phyloP scores from a whole-genome alignment of 371 early-diverging fungal species.

The Mortierella sp. region DNA sequence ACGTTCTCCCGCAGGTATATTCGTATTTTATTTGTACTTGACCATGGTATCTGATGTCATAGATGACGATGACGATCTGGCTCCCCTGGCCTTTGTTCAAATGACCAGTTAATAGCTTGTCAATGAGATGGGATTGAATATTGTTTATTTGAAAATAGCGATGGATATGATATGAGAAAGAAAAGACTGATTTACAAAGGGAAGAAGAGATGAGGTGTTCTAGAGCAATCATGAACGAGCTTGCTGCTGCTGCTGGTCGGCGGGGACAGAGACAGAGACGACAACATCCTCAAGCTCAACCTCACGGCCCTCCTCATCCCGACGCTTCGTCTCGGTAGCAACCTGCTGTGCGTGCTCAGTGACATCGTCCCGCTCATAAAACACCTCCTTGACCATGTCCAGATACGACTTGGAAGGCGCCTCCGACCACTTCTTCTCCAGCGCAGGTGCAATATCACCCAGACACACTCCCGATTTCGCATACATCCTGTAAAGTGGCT shows the following conservation, averaged over 20 bases:
- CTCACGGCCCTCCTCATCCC: constrained; percentile 48
- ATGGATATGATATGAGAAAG: neutral
- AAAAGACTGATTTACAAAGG: neutral
- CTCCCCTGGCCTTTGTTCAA: no score
- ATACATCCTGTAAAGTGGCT: constrained; percentile 55
- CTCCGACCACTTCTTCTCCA: constrained; percentile 56
- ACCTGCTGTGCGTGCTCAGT: constrained; percentile 45
- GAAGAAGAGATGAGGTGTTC: neutral
- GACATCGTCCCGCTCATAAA: constrained; percentile 53
- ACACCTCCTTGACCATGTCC: constrained; percentile 54
- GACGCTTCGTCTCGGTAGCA: constrained; percentile 36
- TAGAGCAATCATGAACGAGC: neutral
- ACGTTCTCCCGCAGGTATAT: neutral
- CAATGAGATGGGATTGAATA: neutral
- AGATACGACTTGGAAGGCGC: constrained; percentile 43
- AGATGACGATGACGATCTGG: no score
- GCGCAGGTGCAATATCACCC: constrained; percentile 40
- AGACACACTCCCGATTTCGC: constrained; percentile 51
- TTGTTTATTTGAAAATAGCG: neutral
- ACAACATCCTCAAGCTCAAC: constrained; percentile 55
- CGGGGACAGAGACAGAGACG: constrained; percentile 34
- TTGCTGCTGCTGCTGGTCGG: constrained; percentile 5
- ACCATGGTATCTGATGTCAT: no score
- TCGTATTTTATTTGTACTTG: neutral
- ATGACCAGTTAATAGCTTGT: no score